phyloP scores from a whole-genome alignment of 257 asterid species.

The Solanum gandarillasii region DNA sequence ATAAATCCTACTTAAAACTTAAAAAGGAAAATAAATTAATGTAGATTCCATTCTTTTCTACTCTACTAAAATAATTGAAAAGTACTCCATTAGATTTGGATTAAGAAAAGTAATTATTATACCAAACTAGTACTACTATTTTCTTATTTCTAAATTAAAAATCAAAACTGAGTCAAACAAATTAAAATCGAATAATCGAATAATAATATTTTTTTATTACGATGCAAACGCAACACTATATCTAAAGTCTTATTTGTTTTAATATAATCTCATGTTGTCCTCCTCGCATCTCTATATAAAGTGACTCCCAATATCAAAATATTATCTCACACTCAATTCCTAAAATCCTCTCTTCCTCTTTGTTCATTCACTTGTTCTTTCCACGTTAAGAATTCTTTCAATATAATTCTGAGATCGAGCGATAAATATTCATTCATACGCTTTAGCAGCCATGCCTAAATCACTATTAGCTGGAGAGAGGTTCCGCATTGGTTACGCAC shows the following conservation, averaged over 20 bases:
- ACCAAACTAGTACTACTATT: not conserved
- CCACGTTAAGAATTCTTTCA: not conserved
- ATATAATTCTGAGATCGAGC: not conserved
- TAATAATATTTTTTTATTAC: too few relatives aligned
- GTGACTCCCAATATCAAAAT: not conserved
- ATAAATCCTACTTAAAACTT: not conserved
- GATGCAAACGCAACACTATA: too few relatives aligned
- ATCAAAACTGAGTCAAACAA: not conserved
- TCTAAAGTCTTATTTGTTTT: too few relatives aligned
- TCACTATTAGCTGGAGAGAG: not conserved
- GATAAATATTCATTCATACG: not conserved
- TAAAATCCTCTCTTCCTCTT: not conserved
- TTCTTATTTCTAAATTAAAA: too few relatives aligned
- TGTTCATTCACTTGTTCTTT: not conserved
- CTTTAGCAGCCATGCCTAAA: not conserved
- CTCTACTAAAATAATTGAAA: not conserved
- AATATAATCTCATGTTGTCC: not conserved
- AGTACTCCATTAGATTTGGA: not conserved
- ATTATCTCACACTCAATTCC: not conserved
- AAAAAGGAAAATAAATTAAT: not conserved
- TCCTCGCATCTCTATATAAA: not conserved
- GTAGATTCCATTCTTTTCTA: not conserved
- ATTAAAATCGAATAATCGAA: not conserved
- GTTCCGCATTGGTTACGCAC: constrained; percentile 63
- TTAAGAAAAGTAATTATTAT: too few relatives aligned